Percentiles rank a stretch among this genome's conserved stretches.
Evolutionary conservation across 140 eudicot genomes (phyloP).

Genomic region (Eryngium alpinum): DNA sequence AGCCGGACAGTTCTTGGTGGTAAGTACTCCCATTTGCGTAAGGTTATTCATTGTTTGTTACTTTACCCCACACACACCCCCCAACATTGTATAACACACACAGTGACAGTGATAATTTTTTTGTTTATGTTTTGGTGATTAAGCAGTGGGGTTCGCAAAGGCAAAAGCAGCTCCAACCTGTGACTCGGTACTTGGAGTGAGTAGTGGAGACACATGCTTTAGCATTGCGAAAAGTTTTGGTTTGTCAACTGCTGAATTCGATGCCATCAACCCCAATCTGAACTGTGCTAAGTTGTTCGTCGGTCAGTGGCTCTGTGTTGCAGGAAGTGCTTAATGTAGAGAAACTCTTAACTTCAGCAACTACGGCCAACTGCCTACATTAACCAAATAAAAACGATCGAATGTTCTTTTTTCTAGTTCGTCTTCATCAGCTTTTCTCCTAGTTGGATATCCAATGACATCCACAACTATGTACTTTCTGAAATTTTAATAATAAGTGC

Average conservation of each 20-base stretch:
- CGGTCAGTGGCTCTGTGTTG: constrained; percentile 48
- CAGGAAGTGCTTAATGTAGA: constrained; percentile 16
- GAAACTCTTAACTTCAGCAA: not conserved
- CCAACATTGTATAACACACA: too few relatives aligned
- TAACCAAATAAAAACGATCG: not conserved
- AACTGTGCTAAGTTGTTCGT: constrained; percentile 34
- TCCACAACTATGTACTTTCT: too few relatives aligned
- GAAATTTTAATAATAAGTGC: too few relatives aligned
- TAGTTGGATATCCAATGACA: too few relatives aligned
- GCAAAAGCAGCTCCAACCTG: constrained; percentile 21
- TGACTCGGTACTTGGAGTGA: constrained; percentile 27
- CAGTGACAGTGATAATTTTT: not conserved
- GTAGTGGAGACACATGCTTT: constrained; percentile 41
- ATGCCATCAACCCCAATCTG: constrained; percentile 51
- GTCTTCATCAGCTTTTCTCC: too few relatives aligned
- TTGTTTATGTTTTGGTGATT: too few relatives aligned
- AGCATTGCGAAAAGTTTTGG: constrained; percentile 25
- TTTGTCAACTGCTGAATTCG: constrained; percentile 25
- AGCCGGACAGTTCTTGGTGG: not conserved
- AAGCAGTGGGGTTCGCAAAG: not conserved
- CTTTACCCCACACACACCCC: not conserved
- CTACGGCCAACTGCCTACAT: not conserved
- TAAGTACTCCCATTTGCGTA: not conserved
- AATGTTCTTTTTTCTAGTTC: not conserved
- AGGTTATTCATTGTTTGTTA: not conserved